Evolutionary conservation across 176 grass and related monocot genomes (phyloP), one percentile per base, ranked within the genome.

Genomic region (Thinopyrum elongatum): DNA sequence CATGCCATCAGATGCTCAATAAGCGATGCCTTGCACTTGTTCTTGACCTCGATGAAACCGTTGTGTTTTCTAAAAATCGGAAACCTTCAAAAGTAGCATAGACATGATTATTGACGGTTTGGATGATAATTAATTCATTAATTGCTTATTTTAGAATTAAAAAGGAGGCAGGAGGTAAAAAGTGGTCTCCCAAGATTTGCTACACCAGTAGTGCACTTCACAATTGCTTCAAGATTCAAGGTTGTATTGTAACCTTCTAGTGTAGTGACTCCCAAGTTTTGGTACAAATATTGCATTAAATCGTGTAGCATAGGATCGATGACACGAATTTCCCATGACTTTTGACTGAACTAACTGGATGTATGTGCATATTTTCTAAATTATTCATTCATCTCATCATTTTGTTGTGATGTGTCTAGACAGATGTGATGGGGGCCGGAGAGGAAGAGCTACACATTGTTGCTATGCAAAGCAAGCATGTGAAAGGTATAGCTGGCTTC

Each of bases 1-100:
- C 83, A 19, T 94, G 86, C 75, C 46, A 91, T 83, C 79, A 23
- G 15, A 91, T 94, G 92, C 86, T 91, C 30, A 94, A 94, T 59
- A 69, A 80, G 58, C 82, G 89, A 19, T 34, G 86, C 89, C 7
- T n/a, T n/a, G n/a, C n/a, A n/a, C 84, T 91, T 23, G 92, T 94
- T 16, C 91, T 91, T 22, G 92, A 94, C 29, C 88, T 94, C 0
- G 35, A 36, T 36, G 35, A 8, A 36, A 36, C 7, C 35, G 2
- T 36, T 36, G 35, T 36, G 7, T 36, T 36, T 36, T 8, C 35
- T 36, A 36, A 36, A 8, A 86, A 68, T 94, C 2, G 88, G 81
- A 89, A 31, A 91, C 83, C 16, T 91, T 94, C 25, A 75, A 89
- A 38, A 83, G 86, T 35, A 81, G 25, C 47, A 89, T 87, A 1